These are phyloP conservation scores for Fusarium napiforme DNA, from an alignment of 2,329 filamentous ascomycete species.

Conservation along the genomic window DNA sequence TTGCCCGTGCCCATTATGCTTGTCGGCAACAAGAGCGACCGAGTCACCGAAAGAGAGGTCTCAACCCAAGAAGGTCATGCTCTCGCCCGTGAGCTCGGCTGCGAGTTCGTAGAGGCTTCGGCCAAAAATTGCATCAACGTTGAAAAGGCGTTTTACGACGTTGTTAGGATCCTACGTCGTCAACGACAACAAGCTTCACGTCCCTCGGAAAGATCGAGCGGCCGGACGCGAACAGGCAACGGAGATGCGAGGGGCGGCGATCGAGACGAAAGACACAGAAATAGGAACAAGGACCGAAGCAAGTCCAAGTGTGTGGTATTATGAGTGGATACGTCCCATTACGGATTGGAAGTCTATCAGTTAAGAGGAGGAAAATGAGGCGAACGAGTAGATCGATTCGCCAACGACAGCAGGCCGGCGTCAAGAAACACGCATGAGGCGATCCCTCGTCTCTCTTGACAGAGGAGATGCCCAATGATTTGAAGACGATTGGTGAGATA, in stretches of 20 bases:
- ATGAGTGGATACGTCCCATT: conserved; percentile 45
- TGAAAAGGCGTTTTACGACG: conserved; percentile 98
- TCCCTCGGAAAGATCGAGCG: conserved; percentile 49
- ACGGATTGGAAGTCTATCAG: conserved; percentile 1
- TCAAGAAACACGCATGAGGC: conserved; percentile 36
- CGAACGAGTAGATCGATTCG: conserved; percentile 23
- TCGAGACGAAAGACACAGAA: conserved; percentile 49
- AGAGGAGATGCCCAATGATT: conserved; percentile 38
- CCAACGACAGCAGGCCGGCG: conserved; percentile 29
- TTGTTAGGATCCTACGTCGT: conserved; percentile 87
- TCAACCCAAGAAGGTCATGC: conserved; percentile 96
- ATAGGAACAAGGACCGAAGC: conserved; percentile 50
- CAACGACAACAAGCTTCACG: conserved; percentile 73
- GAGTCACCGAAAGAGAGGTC: conserved; percentile 94
- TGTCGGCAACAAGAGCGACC: conserved; percentile 97
- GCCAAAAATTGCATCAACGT: conserved; percentile 99
- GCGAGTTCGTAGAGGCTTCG: conserved; percentile 96
- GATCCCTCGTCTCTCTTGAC: conserved; percentile 37
- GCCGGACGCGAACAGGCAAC: conserved; percentile 54
- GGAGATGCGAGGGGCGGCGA: conserved; percentile 50
- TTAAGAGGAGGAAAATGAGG: conserved; percentile 34
- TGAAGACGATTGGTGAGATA: conserved; percentile 40
- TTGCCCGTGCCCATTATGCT: conserved; percentile 93
- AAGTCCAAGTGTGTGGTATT: conserved; percentile 54
- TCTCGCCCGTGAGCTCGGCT: conserved; percentile 89